Conservation (phyloP, 2,329 filamentous ascomycete species). For the Thyridium curvatum region DNA sequence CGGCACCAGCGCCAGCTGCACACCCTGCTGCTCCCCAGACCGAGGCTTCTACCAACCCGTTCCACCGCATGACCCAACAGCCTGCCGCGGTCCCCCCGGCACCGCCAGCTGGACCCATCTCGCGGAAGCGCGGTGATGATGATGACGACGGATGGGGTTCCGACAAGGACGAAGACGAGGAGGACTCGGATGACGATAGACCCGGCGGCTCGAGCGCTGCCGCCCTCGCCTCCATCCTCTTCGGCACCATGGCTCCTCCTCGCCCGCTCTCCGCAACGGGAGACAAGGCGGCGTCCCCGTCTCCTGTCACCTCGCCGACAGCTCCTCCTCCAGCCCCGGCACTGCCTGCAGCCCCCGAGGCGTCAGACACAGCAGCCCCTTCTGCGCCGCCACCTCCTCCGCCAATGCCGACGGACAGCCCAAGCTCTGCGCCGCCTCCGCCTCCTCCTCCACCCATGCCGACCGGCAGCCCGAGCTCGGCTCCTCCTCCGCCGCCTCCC, state of each 20-base stretch:
- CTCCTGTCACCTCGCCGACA: slow-evolving; percentile 26
- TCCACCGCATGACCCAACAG: slow-evolving; percentile 77
- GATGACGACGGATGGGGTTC: slow-evolving; percentile 79
- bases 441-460: slow-evolving; percentile 19
- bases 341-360: slow-evolving; percentile 20
- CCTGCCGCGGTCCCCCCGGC: slow-evolving; percentile 30
- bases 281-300: slow-evolving; percentile 47
- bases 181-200: slow-evolving; percentile 71
- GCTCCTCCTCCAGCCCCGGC: slow-evolving; percentile 32
- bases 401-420: slow-evolving; percentile 1
- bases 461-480: slow-evolving; percentile 9
- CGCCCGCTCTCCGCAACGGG: slow-evolving; percentile 80
- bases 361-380: slow-evolving; percentile 19
- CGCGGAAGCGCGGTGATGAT: slow-evolving; percentile 44
- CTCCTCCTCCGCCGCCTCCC: slow-evolving; percentile 22
- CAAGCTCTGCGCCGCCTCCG: slow-evolving; percentile 10
- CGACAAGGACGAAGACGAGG: slow-evolving; percentile 52
- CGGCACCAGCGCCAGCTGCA: slow-evolving; percentile 31
- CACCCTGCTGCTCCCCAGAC: slow-evolving; percentile 36
- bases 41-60: slow-evolving; percentile 84
- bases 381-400: slow-evolving; percentile 23
- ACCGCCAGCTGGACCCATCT: slow-evolving; percentile 42
- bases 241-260: slow-evolving; percentile 94
- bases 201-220: slow-evolving; percentile 80
- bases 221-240: slow-evolving; percentile 88